A percentile compares a stretch with the other conserved stretches of the same genome.
These are phyloP conservation scores for Nasturtium officinale DNA, from an alignment of 345 rosid species.

Conservation along the genomic window DNA sequence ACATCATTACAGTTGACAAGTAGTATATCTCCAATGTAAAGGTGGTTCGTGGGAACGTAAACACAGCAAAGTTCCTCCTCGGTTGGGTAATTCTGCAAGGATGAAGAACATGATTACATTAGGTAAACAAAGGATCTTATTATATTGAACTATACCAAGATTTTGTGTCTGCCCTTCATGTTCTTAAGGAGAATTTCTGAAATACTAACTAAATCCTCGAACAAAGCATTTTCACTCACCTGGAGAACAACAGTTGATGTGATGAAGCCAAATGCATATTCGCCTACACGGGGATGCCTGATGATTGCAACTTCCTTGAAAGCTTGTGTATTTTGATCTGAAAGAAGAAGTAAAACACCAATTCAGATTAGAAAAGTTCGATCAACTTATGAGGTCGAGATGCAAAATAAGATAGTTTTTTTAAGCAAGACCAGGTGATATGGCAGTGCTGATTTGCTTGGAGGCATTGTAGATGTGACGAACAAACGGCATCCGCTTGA, in stretches of 20 bases:
- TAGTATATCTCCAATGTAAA: slow-evolving; percentile 94
- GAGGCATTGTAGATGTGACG: slow-evolving; percentile 98
- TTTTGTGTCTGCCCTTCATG: background rate
- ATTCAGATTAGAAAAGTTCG: background rate
- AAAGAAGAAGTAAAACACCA: slow-evolving; percentile 9
- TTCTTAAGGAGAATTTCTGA: background rate
- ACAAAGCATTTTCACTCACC: slow-evolving; percentile 47
- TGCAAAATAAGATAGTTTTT: background rate
- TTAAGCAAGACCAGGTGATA: slow-evolving; percentile 78
- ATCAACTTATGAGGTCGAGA: background rate
- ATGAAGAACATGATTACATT: background rate
- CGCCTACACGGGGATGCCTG: slow-evolving; percentile 91
- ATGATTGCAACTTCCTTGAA: slow-evolving; percentile 96
- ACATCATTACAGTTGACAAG: slow-evolving; percentile 81
- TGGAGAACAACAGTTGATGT: slow-evolving; percentile 86
- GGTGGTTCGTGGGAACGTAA: slow-evolving; percentile 98
- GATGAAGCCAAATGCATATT: slow-evolving; percentile 94
- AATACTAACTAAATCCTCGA: background rate
- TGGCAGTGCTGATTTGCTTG: slow-evolving; percentile 98
- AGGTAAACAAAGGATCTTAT: background rate
- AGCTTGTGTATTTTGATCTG: slow-evolving; percentile 94
- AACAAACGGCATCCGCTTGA: slow-evolving; percentile 97
- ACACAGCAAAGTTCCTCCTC: slow-evolving; percentile 97
- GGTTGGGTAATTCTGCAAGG: slow-evolving; percentile 73
- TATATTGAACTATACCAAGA: background rate